Conservation (phyloP, 441 rosid genomes). For the Syzygium syzygioides region DNA sequence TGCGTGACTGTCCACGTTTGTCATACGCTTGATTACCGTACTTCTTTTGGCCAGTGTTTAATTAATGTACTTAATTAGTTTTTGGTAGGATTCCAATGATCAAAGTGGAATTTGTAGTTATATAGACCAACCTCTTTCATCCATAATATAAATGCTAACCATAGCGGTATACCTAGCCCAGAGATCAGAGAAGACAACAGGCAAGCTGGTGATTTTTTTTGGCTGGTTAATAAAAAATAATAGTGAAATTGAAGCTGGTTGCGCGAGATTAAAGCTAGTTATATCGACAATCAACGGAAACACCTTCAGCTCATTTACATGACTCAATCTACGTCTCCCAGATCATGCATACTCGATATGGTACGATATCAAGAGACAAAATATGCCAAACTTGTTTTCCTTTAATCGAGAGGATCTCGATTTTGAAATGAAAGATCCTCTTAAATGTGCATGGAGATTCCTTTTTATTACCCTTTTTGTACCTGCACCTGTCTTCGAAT, state of each 20-base stretch:
- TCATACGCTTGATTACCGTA: not conserved
- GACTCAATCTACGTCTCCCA: not conserved
- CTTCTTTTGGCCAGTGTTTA: not conserved
- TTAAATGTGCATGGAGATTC: not conserved
- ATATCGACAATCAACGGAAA: not conserved
- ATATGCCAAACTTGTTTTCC: not conserved
- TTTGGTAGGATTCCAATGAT: not conserved
- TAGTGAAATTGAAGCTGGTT: not conserved
- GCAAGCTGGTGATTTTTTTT: not conserved
- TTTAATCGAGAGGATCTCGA: not conserved
- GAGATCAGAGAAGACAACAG: not conserved
- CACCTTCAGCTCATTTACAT: not conserved
- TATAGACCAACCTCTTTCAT: not conserved
- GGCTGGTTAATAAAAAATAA: not conserved
- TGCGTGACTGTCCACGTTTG: not conserved
- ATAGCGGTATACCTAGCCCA: not conserved
- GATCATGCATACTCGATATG: not conserved
- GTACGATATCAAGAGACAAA: not conserved
- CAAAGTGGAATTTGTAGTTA: not conserved
- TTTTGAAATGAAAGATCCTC: not conserved
- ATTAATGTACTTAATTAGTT: not conserved
- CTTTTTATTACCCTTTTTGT: not conserved
- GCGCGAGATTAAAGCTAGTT: not conserved
- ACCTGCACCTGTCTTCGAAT: not conserved
- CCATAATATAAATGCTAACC: not conserved